Evolutionary conservation across 2,329 filamentous ascomycete genomes (phyloP).

Genomic region (Metarhizium sp.): DNA sequence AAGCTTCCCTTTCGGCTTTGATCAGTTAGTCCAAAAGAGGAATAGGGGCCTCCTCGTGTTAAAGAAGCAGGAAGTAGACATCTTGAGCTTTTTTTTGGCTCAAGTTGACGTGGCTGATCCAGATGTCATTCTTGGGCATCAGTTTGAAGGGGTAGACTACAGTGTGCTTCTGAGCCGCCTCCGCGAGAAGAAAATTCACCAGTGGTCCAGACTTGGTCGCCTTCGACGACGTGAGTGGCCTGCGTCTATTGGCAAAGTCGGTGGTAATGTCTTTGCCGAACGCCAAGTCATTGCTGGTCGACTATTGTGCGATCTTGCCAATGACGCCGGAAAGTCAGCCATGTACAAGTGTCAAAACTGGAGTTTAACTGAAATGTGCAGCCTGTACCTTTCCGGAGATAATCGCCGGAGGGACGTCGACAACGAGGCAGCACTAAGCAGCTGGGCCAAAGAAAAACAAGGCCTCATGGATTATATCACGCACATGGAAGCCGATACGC

Average conservation of each 20-base stretch:
- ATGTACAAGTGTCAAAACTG: slow-evolving; percentile 98
- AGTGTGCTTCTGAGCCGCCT: slow-evolving; percentile 81
- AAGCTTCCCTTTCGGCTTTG: slow-evolving; percentile 79
- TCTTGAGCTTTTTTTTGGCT: slow-evolving; percentile 82
- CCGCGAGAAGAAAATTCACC: slow-evolving; percentile 81
- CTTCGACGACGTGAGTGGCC: slow-evolving; percentile 82
- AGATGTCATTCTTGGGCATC: slow-evolving; percentile 87
- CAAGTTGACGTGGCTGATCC: slow-evolving; percentile 83
- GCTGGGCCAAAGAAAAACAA: slow-evolving; percentile 68
- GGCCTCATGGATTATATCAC: slow-evolving; percentile 89
- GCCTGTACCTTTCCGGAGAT: slow-evolving; percentile 68
- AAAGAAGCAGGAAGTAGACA: slow-evolving; percentile 73
- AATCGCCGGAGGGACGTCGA: slow-evolving; percentile 76
- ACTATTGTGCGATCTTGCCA: slow-evolving; percentile 85
- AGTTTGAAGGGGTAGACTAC: slow-evolving; percentile 95
- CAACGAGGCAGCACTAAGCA: slow-evolving; percentile 76
- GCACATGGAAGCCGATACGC: slow-evolving; percentile 91
- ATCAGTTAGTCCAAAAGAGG: slow-evolving; percentile 60
- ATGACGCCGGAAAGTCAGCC: slow-evolving; percentile 92
- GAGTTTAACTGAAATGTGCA: slow-evolving; percentile 97
- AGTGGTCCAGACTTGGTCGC: slow-evolving; percentile 89
- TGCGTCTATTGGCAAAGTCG: slow-evolving; percentile 71
- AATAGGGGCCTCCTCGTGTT: slow-evolving; percentile 70
- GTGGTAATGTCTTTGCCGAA: slow-evolving; percentile 87
- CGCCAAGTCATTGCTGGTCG: slow-evolving; percentile 82